Base-by-base conservation (phyloP, 1,284 basidiomycete species). In the Anthracocystis panici-leucophaei region DNA sequence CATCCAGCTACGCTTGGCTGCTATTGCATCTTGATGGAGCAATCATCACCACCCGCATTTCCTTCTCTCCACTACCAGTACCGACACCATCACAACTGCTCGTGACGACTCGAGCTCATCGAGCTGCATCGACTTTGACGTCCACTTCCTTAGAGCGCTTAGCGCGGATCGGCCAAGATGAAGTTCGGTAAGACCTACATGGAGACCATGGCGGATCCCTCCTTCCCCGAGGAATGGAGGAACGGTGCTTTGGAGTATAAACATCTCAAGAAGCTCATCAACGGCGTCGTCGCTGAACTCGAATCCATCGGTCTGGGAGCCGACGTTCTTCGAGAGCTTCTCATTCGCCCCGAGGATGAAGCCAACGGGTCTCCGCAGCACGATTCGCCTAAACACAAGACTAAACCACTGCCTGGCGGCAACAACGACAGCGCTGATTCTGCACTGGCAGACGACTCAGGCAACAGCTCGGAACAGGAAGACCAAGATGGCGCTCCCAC, bases 211-310 rank as follows among this genome's bases (percentile, higher is more conserved):
- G 87, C 89, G 53, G 88, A 79, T 48, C 81, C 83, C n/a, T 70
- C 88, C n/a, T 89, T 93, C 9, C 92, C 93, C 0, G 89, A 90
- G 49, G 91, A 92, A 70, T 88, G 93, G 74, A 88, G 91, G 25
- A 88, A 91, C 27, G 91, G 90, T 85, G 92, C 93, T 0, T 92
- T 97, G 64, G 91, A 95, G 81, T 97, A 97, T 84, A 89, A 92
- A 48, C 81, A 94, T 92, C 90, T 98, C 74, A 97, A 98, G 87
- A 95, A 94, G 82, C 88, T 97, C 56, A 94, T 98, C 82, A 93
- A 94, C 80, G 89, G 91, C 83, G 90, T 95, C 50, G 93, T 92
- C 0, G 87, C 88, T 18, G 95, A 98, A 85, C 90, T 98, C 31
- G 88, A 90, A 9, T 88, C 90, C 8, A 88, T 95, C 56, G 95